Base-by-base conservation (phyloP, 2,329 filamentous ascomycete species). In the Rhinocladiella similis region DNA sequence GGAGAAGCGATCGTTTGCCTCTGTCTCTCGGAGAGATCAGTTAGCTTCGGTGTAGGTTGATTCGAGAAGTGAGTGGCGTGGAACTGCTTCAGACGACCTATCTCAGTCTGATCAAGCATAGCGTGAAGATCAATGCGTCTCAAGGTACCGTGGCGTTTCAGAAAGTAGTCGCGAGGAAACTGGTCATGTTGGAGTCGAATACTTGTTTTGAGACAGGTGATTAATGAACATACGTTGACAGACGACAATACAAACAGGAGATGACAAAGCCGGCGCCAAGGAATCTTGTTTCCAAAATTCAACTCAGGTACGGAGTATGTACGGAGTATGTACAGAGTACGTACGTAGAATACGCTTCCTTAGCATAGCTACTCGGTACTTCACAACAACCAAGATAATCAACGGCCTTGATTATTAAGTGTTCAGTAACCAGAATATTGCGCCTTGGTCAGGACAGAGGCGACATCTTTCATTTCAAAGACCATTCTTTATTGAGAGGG, bases 11-110 rank as follows among this genome's bases (percentile, higher is more conserved):
- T 18, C 4, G n/a, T 19, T 18, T 12, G 4, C 38, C 38, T 41
- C n/a, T 7, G 27, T 48, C 12, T 14, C 42, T 42, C 10, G 20
- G 38, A 22, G 12, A 14, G 19, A 33, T 42, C 27, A 12, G 33
- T 43, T 10, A 61, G 29, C 10, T 60, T 25, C 29, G 64, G 64
- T 10, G 57, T 50, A 18, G 33, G 38, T 25, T 63, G 64, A 12
- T 49, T 39, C 18, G 55, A 48, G 49, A 66, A 66, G 51, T 66
- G 64, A 4, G 52, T 16, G 12, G 55, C 49, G 25, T 66, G 64
- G 27, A 66, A 66, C 5, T 49, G 39, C 5, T n/a, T 45, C 18
- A 65, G 53, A 36, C 46, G 51, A 43, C 36, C 54, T n/a, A 59
- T 49, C 9, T 64, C 58, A 35, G 49, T 16, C 38, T 54, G 51